Conservation (phyloP, 805 yeast genomes). For the Kluyveromyces siamensis region DNA sequence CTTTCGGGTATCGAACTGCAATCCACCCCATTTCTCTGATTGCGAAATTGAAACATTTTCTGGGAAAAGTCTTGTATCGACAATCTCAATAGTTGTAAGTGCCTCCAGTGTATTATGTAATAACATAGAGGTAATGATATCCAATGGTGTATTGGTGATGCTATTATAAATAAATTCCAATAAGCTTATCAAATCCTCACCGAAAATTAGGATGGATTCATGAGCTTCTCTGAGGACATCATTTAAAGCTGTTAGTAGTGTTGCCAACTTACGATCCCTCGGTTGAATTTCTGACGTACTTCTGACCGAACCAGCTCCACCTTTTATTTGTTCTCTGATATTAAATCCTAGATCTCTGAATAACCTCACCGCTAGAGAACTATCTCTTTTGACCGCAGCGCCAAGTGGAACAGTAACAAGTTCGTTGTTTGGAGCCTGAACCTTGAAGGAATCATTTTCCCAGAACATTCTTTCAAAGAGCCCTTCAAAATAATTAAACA, state of each 20-base stretch:
- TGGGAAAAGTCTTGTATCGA: conserved; percentile 46
- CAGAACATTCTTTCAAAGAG: conserved; percentile 33
- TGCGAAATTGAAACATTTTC: conserved; percentile 31
- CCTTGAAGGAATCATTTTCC: conserved; percentile 43
- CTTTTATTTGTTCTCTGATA: conserved; percentile 57
- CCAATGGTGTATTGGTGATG: conserved; percentile 44
- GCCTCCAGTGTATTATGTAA: conserved; percentile 60
- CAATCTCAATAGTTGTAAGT: conserved; percentile 49
- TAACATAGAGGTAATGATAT: conserved; percentile 49
- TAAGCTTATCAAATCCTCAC: conserved; percentile 36
- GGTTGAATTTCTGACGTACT: conserved; percentile 57
- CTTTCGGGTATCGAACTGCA: conserved; percentile 47
- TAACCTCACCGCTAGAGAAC: conserved; percentile 14
- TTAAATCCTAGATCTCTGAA: conserved; percentile 28
- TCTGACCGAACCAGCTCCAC: conserved; percentile 75
- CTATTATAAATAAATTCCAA: conserved; percentile 21
- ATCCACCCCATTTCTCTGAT: conserved; percentile 62
- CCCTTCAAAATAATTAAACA: conserved; percentile 38
- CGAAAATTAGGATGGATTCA: conserved; percentile 34
- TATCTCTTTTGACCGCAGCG: conserved; percentile 54
- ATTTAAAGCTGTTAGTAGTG: conserved; percentile 61
- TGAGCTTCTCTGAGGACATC: conserved; percentile 66
- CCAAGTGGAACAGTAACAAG: conserved; percentile 67
- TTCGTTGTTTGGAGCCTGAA: conserved; percentile 51
- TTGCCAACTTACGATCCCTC: conserved; percentile 67